Base-by-base conservation (phyloP, 2,329 filamentous ascomycete genomes). In the Aspergillus spinulosporus region DNA sequence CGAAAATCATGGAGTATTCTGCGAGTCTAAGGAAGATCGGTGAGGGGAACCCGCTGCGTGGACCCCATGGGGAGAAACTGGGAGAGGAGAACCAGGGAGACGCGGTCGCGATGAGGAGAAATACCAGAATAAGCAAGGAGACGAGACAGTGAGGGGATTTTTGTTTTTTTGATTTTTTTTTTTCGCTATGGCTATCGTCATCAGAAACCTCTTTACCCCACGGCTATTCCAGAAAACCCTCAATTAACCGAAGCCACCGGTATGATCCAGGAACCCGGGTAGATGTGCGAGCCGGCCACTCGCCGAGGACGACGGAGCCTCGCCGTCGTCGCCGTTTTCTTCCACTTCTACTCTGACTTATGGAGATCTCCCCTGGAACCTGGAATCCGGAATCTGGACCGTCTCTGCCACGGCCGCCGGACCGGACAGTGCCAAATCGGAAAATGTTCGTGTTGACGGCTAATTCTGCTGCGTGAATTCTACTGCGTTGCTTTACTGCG, bases 61-160 rank as follows among this genome's bases (percentile, higher is more conserved):
- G 34, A 54, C 59, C 58, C 59, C 59, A 50, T 57, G 59, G 59
- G 59, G 58, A 50, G 52, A 21, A 21, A 21, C 21, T 21, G 21
- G 21, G 21, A 15, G 39, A 42, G 39, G 39, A 21, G 39, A 42
- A 21, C n/a, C 39, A 21, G 21, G 21, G 21, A 42, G 15, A 42
- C 39, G n/a, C n/a, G 14, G 21, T 21, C 21, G 11, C n/a, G 5
- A 21, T 42, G 39, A 42, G 39, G 39, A 42, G 39, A 42, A 42
- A 21, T 21, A n/a, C 39, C 39, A 6, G 21, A 6, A 42, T 6
- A 14, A 42, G 15, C 5, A 21, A 14, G 8, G n/a, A 40, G 11
- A 40, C 11, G 11, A 40, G 37, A 40, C 39, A 42, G 39, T 42
- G 39, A 42, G 39, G 39, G 39, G 39, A 42, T 21, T 14, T 21